Evolutionary conservation across 2,329 filamentous ascomycete species (phyloP), one percentile per base, ranked within the genome.

Genomic region (Didymella segeticola): DNA sequence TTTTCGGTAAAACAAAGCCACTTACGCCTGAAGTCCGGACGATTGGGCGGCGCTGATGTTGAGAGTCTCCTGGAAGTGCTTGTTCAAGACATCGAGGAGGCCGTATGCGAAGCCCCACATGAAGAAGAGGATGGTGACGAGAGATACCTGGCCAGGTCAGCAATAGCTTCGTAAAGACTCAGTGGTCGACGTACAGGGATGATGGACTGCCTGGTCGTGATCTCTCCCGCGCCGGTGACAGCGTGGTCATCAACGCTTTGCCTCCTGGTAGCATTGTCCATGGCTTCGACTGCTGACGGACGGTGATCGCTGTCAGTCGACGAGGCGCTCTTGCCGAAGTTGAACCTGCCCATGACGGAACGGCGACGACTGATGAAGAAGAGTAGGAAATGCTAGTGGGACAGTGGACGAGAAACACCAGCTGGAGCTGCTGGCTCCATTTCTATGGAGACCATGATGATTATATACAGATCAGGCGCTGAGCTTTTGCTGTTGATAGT

Each of bases 31-130:
- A 26, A 91, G 80, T 1, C 86, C 86, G 4, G 90, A 75, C 0
- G 83, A 86, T 70, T 91, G 82, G 1, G 83, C 80, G 0, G 78
- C 71, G 1, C 79, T 82, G 80, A 89, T 86, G 22, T 82, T 63
- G 8, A 86, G 82, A 2, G 90, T 82, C 5, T 72, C 67, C 27
- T 87, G 84, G 47, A 91, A 86, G 29, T 85, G 85, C 27, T 81
- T 82, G 70, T 96, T 96, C 22, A 96, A 81, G 0, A 87, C 88
- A 65, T 93, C 91, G 4, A 96, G 80, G 1, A 96, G 81, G 0
- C 92, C 92, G 64, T 96, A 96, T 0, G 91, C 91, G 52, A 96
- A 88, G 0, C 92, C 92, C 91, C 91, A 96, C 4, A 96, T 79
- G 61, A 96, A 86, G 75, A 96, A 96, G 0, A 96, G 78, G 8